A percentile compares a stretch with the other conserved stretches of the same genome.
Evolutionary conservation across 2,329 filamentous ascomycete species (phyloP).

Genomic region (Stagonosporopsis vannaccii): DNA sequence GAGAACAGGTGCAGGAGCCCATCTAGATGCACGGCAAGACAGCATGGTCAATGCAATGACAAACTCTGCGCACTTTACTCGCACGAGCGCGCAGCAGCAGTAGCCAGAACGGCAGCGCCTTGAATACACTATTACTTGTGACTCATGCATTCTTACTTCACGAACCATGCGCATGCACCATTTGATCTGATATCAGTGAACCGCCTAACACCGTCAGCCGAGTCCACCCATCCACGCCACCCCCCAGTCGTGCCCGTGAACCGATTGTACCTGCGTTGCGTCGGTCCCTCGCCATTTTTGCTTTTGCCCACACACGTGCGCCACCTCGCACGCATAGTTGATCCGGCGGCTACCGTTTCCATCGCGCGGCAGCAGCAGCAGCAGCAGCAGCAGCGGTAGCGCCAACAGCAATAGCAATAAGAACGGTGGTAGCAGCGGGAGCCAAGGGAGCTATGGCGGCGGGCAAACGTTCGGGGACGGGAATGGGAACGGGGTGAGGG

Average conservation of each 20-base stretch:
- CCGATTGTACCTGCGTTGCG: constrained; percentile 14
- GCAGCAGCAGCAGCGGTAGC: neutral
- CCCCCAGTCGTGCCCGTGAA: constrained; percentile 3
- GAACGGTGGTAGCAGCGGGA: neutral
- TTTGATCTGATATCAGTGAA: neutral
- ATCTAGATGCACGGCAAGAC: neutral
- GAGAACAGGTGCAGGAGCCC: constrained; percentile 4
- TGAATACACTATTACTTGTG: neutral
- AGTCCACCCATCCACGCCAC: neutral
- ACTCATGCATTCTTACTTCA: neutral
- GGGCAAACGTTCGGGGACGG: constrained; percentile 11
- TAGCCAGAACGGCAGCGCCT: neutral
- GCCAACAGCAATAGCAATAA: too few species aligned
- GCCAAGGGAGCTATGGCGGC: constrained; percentile 1
- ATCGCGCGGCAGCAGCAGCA: constrained; percentile 1
- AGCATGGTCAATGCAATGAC: neutral
- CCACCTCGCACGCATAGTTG: constrained; percentile 1
- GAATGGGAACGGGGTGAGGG: neutral
- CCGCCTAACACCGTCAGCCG: neutral
- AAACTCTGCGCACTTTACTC: neutral
- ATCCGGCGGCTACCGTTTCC: constrained; percentile 5
- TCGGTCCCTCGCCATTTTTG: constrained; percentile 3
- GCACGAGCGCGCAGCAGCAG: neutral
- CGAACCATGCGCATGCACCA: neutral
- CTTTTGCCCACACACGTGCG: constrained; percentile 9